Percentiles rank a stretch among this genome's conserved stretches.
phyloP scores from a whole-genome alignment of 345 rosid species.

The Brassica napus region Da-Ae NC_063447.1:10201501-10202000 shows the following conservation, averaged over 20 bases:
- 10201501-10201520: not conserved
- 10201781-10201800: not conserved
- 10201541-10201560: not conserved
- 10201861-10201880: constrained; percentile 14
- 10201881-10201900: constrained; percentile 17
- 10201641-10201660: not conserved
- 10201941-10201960: constrained; percentile 50
- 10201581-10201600: constrained; percentile 14
- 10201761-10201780: not conserved
- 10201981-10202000: constrained; percentile 59
- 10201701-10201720: not conserved
- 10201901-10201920: constrained; percentile 16
- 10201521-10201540: constrained; percentile 6
- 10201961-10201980: constrained; percentile 48
- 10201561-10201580: not conserved
- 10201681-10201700: not conserved
- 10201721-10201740: constrained; percentile 1
- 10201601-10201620: constrained; percentile 28
- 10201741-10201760: constrained; percentile 2
- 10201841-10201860: not conserved
- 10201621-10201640: too few relatives aligned
- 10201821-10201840: not conserved
- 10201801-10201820: not conserved
- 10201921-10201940: not conserved
- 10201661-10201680: not conserved